A percentile compares a stretch with the other conserved stretches of the same genome.
These are phyloP conservation scores for Malus hybrid DNA, from an alignment of 331 rosid genomes.

Conservation along the genomic window DNA sequence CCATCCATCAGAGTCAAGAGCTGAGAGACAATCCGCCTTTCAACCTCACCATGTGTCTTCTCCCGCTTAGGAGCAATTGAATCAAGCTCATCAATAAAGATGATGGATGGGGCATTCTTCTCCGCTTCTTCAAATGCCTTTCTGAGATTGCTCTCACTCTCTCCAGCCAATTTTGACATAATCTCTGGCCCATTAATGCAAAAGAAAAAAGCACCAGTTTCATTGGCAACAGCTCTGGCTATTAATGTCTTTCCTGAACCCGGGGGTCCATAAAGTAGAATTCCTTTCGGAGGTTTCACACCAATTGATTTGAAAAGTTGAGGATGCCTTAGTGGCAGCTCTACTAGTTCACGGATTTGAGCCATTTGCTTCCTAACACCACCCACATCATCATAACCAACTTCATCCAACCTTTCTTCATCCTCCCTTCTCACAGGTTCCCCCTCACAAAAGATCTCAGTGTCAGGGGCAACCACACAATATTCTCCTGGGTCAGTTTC, in stretches of 20 bases:
- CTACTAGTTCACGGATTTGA: conserved; percentile 66
- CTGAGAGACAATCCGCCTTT: conserved; percentile 67
- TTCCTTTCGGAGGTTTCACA: conserved; percentile 72
- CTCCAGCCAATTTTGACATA: conserved; percentile 71
- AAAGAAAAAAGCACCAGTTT: conserved; percentile 69
- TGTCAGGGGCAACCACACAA: conserved; percentile 67
- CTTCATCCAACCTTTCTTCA: conserved; percentile 62
- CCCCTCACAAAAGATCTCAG: conserved; percentile 63
- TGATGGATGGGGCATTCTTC: conserved; percentile 71
- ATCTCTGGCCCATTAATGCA: conserved; percentile 70
- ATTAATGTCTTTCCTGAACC: conserved; percentile 72
- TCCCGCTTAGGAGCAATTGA: conserved; percentile 72
- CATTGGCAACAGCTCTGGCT: conserved; percentile 69
- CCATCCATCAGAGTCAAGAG: conserved; percentile 76
- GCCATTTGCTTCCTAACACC: conserved; percentile 76
- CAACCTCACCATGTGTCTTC: conserved; percentile 72
- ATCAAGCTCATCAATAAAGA: conserved; percentile 65
- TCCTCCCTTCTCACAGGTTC: conserved; percentile 64
- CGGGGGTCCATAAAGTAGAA: conserved; percentile 65
- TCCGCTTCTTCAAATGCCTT: conserved; percentile 77
- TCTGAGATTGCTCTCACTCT: conserved; percentile 70
- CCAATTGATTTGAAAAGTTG: conserved; percentile 68
- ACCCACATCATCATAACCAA: conserved; percentile 74
- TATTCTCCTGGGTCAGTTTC: conserved; percentile 64
- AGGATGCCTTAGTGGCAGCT: conserved; percentile 69